A percentile compares a stretch with the other conserved stretches of the same genome.
Conservation (phyloP, 768 basidiomycete species). For the Epithele typhae region DNA sequence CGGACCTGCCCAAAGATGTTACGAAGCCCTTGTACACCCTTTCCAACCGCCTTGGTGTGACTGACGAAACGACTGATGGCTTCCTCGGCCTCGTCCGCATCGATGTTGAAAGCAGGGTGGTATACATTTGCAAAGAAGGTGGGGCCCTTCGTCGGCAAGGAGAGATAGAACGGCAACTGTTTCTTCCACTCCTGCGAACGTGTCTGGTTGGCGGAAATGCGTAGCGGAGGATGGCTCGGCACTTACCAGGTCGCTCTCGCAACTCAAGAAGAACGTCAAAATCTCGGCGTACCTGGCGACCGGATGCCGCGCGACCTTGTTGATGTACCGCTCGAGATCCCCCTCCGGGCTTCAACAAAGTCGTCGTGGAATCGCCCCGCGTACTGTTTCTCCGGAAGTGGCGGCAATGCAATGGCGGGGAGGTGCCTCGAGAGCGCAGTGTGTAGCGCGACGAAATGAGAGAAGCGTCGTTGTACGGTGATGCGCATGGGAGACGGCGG, state of each 20-base stretch:
- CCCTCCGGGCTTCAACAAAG: slow-evolving; percentile 78
- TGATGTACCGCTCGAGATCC: slow-evolving; percentile 81
- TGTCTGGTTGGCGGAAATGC: slow-evolving; percentile 2
- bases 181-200: slow-evolving; percentile 64
- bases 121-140: slow-evolving; percentile 76
- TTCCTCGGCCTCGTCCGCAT: slow-evolving; percentile 63
- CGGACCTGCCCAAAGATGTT: slow-evolving; percentile 58
- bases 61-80: slow-evolving; percentile 56
- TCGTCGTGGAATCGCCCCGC: slow-evolving; percentile 74
- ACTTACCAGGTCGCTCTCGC: slow-evolving; percentile 71
- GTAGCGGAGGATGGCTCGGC: not conserved
- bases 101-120: slow-evolving; percentile 83
- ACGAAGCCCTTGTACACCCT: slow-evolving; percentile 64
- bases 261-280: slow-evolving; percentile 73
- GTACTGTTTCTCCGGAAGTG: slow-evolving; percentile 84
- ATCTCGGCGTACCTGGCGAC: slow-evolving; percentile 76
- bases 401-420: slow-evolving; percentile 74
- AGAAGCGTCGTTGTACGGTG: slow-evolving; percentile 79
- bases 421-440: slow-evolving; percentile 63
- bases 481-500: slow-evolving; percentile 44
- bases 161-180: slow-evolving; percentile 53
- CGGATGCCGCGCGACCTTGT: slow-evolving; percentile 67
- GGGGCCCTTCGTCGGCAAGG: slow-evolving; percentile 64
- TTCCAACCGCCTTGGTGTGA: slow-evolving; percentile 62
- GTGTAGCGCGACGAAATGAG: slow-evolving; percentile 78